phyloP scores from a whole-genome alignment of 768 basidiomycete species.

The Lentinula raphanica region DNA sequence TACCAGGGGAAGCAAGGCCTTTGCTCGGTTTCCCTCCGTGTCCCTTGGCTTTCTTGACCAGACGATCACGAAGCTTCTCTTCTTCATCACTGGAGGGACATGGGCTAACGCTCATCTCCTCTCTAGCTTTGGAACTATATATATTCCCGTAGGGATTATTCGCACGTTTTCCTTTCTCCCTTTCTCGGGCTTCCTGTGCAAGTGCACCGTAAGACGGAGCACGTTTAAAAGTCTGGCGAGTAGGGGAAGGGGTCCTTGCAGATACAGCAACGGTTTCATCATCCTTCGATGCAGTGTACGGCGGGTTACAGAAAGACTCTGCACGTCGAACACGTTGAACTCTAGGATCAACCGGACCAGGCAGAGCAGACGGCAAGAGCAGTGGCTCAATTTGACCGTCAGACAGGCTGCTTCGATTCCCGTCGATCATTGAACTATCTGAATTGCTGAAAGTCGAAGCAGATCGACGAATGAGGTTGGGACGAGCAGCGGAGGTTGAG shows the following conservation, averaged over 20 bases:
- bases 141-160: conserved; percentile 4
- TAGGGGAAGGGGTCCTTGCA: conserved; percentile 13
- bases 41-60: conserved; percentile 49
- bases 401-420: conserved; percentile 24
- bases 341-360: conserved; percentile 36
- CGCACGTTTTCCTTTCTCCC: conserved; percentile 5
- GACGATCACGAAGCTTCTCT: conserved; percentile 55
- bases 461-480: conserved; percentile 38
- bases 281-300: conserved; percentile 27
- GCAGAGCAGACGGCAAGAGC: conserved; percentile 18
- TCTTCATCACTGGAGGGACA: conserved; percentile 72
- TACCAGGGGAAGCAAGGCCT: conserved; percentile 13
- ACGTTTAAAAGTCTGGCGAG: conserved; percentile 36
- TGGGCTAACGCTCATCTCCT: conserved; percentile 23
- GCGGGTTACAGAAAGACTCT: conserved; percentile 38
- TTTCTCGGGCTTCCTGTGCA: conserved; percentile 22
- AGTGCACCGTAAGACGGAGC: conserved; percentile 53
- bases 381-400: conserved; percentile 7
- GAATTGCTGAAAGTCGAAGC: conserved; percentile 34
- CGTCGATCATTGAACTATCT: conserved; percentile 33
- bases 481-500: conserved; percentile 30
- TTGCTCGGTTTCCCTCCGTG: conserved; percentile 30
- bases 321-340: conserved; percentile 48
- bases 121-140: conserved; percentile 1
- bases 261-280: conserved; percentile 12